Percentiles rank a stretch among this genome's conserved stretches.
Evolutionary conservation across 495 filamentous ascomycete genomes (phyloP).

Genomic region (Opeltia flavorubescens): DNA sequence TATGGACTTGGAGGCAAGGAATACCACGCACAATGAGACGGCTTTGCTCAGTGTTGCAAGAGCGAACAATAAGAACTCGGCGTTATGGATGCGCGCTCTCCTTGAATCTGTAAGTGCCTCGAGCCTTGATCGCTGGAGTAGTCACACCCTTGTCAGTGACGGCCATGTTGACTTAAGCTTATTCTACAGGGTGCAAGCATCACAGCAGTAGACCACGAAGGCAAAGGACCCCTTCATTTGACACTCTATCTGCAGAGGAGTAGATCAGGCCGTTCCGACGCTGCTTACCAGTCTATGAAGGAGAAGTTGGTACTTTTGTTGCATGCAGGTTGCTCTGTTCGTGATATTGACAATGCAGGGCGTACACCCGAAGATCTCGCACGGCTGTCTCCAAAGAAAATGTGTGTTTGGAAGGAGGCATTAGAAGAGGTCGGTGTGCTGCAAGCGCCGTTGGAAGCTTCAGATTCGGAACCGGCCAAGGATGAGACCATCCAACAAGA

Average conservation of each 20-base stretch:
- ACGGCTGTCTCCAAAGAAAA: neutral
- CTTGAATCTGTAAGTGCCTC: too few species aligned
- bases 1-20: neutral
- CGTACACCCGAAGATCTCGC: neutral
- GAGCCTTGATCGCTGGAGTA: too few species aligned
- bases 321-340: neutral
- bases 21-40: neutral
- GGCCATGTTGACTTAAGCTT: neutral
- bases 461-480: neutral
- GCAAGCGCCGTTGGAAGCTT: neutral
- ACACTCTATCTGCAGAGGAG: neutral
- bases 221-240: neutral
- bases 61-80: neutral
- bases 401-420: neutral
- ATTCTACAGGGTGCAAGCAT: neutral
- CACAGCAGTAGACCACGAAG: neutral
- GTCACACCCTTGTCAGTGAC: too few species aligned
- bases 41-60: neutral
- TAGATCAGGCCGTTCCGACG: neutral
- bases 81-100: neutral
- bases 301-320: neutral
- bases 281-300: too few species aligned
- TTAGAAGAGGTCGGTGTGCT: neutral
- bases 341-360: neutral
- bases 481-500: too few species aligned